Evolutionary conservation across 1,139 yeast species (phyloP), one percentile per base, ranked within the genome.

Genomic region (Kodamaea sp.): DNA sequence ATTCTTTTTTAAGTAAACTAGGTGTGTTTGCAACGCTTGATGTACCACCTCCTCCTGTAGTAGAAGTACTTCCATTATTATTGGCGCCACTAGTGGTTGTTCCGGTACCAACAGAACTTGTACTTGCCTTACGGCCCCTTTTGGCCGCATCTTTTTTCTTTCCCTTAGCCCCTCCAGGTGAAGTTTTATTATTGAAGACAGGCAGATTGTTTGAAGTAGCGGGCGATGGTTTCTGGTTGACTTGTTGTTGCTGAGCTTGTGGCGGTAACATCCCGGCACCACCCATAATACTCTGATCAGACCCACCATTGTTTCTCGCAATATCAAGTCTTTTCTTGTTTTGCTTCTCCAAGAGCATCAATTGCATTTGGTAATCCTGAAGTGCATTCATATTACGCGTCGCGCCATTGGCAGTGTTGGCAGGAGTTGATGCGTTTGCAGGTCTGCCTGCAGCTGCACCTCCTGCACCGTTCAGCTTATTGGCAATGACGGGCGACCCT

Each of bases 351-450:
- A 84, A 62, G 32, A 81, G 58, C 79, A 84, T 76, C 47, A 84
- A 63, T 58, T 84, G 92, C 73, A 78, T 77, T 58, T 84, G 92
- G 57, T 84, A 84, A 55, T 84, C 90, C 46, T 81, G 84, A 35
- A 84, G 63, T 2, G 77, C 76, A 50, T 69, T 69, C 50, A 61
- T 58, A 48, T 67, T 70, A 37, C 65, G 55, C 36, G 47, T 52
- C 4, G 44, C 45, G 5, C 44, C 44, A 25, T 42, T 43, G 8
- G 39, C 34, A 15, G 36, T 44, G 35, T 39, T 37, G 8, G 40
- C 33, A 9, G 42, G 37, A 23, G 36, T n/a, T 24, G 31, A 28
- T 29, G 29, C 27, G 20, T 15, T 15, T 15, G 20, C 4, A 25
- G 25, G 29, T 15, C 20, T 36, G 32, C 27, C 31, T 25, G 8